Evolutionary conservation across 306 rosid genomes (phyloP).

Genomic region (Potentilla sterilis): DNA sequence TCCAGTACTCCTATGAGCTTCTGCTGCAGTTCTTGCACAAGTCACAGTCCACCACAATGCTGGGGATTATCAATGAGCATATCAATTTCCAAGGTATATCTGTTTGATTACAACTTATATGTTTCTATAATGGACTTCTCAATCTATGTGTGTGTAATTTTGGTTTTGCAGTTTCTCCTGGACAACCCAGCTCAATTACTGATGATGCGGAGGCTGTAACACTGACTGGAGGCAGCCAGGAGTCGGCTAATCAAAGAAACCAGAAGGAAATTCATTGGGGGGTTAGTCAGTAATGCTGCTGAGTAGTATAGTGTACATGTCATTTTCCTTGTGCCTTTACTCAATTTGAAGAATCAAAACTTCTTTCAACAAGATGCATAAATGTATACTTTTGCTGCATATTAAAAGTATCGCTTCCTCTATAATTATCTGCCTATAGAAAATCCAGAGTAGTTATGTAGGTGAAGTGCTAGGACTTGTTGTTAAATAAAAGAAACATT

Average conservation of each 20-base stretch:
- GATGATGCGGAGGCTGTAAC: conserved; percentile 91
- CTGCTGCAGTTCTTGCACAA: conserved; percentile 83
- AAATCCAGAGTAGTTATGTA: neutral
- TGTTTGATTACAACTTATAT: conserved; percentile 16
- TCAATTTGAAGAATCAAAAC: neutral
- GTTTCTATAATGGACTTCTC: neutral
- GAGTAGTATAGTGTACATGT: conserved; percentile 4
- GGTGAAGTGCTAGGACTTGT: neutral
- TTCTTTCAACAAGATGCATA: neutral
- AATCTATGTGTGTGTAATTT: conserved; percentile 3
- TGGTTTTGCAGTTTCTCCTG: conserved; percentile 64
- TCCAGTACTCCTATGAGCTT: conserved; percentile 88
- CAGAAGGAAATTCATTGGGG: conserved; percentile 95
- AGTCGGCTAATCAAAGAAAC: conserved; percentile 76
- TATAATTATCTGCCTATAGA: neutral
- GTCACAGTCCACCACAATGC: conserved; percentile 72
- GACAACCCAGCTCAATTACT: conserved; percentile 77
- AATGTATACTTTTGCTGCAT: neutral
- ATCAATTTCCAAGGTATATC: conserved; percentile 87
- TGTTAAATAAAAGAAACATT: neutral
- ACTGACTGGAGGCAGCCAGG: conserved; percentile 79
- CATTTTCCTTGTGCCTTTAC: neutral
- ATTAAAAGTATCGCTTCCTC: neutral
- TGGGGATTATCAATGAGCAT: conserved; percentile 84
- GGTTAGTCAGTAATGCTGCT: conserved; percentile 49